Evolutionary conservation across 1,284 basidiomycete species (phyloP).

Genomic region (Earliella scabrosa): DNA sequence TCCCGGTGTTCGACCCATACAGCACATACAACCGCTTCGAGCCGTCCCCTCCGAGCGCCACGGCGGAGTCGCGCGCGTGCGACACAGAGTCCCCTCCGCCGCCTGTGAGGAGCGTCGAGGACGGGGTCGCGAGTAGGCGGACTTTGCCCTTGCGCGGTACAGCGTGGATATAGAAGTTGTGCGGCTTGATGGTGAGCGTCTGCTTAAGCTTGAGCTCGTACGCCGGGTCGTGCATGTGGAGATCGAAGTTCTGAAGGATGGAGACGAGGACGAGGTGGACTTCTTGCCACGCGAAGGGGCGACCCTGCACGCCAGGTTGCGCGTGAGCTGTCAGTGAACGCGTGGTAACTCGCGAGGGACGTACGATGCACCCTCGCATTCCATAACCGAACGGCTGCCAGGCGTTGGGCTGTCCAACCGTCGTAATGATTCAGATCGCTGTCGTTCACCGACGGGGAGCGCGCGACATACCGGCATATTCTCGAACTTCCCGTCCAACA

Average conservation of each 20-base stretch:
- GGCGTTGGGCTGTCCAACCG: slow-evolving; percentile 37
- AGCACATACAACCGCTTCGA: slow-evolving; percentile 41
- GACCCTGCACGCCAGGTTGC: slow-evolving; percentile 28
- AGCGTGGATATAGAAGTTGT: slow-evolving; percentile 46
- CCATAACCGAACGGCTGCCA: slow-evolving; percentile 52
- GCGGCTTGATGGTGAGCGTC: slow-evolving; percentile 54
- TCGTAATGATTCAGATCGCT: not conserved
- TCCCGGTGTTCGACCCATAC: slow-evolving; percentile 55
- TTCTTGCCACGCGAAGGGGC: slow-evolving; percentile 57
- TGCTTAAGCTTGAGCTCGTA: slow-evolving; percentile 50
- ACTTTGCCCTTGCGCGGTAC: slow-evolving; percentile 35
- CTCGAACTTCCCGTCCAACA: slow-evolving; percentile 51
- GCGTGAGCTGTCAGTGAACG: not conserved
- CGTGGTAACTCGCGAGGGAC: not conserved
- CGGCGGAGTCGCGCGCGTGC: not conserved
- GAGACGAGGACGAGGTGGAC: slow-evolving; percentile 45
- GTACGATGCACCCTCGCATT: slow-evolving; percentile 43
- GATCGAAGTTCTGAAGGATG: slow-evolving; percentile 50
- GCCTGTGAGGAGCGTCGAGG: slow-evolving; percentile 5
- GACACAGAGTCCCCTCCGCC: too few relatives aligned
- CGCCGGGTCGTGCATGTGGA: slow-evolving; percentile 45
- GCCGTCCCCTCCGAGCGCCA: not conserved
- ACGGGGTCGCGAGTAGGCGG: slow-evolving; percentile 21
- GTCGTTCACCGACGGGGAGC: too few relatives aligned
- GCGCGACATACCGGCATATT: slow-evolving; percentile 39